Evolutionary conservation across 768 basidiomycete species (phyloP).

Genomic region (Cytidiella melzeri): DNA sequence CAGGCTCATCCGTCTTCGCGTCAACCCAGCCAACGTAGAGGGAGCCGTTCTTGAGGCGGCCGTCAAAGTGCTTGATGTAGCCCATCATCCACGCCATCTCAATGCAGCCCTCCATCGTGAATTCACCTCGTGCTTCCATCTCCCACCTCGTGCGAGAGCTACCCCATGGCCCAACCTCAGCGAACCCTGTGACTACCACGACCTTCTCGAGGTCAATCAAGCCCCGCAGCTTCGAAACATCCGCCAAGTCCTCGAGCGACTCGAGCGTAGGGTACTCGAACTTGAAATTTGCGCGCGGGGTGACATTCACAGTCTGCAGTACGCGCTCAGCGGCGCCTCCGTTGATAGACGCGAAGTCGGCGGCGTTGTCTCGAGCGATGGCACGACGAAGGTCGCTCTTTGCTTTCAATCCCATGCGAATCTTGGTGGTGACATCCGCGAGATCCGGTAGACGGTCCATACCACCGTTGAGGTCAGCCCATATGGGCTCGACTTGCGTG

Average conservation of each 20-base stretch:
- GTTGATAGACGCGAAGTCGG: slow-evolving; percentile 90
- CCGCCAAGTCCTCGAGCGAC: slow-evolving; percentile 54
- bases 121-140: slow-evolving; percentile 97
- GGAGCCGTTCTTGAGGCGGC: slow-evolving; percentile 87
- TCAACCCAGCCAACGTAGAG: slow-evolving; percentile 99
- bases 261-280: slow-evolving; percentile 92
- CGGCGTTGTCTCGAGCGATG: slow-evolving; percentile 87
- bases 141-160: slow-evolving; percentile 98
- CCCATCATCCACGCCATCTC: slow-evolving; percentile 99
- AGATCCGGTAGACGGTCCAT: slow-evolving; percentile 97
- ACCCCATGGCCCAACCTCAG: slow-evolving; percentile 98
- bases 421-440: slow-evolving; percentile 84
- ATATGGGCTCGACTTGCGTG: slow-evolving; percentile 98
- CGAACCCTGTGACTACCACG: slow-evolving; percentile 92
- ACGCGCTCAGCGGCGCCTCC: slow-evolving; percentile 90
- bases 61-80: slow-evolving; percentile 97
- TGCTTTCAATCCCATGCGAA: slow-evolving; percentile 73
- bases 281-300: slow-evolving; percentile 97
- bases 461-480: slow-evolving; percentile 97
- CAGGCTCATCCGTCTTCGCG: slow-evolving; percentile 84
- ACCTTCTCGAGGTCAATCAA: slow-evolving; percentile 95
- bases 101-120: slow-evolving; percentile 96
- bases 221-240: slow-evolving; percentile 76
- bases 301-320: slow-evolving; percentile 85
- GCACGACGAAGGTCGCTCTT: slow-evolving; percentile 92